Evolutionary conservation across 2,329 filamentous ascomycete genomes (phyloP).

Genomic region (Verticillium isaacii): DNA sequence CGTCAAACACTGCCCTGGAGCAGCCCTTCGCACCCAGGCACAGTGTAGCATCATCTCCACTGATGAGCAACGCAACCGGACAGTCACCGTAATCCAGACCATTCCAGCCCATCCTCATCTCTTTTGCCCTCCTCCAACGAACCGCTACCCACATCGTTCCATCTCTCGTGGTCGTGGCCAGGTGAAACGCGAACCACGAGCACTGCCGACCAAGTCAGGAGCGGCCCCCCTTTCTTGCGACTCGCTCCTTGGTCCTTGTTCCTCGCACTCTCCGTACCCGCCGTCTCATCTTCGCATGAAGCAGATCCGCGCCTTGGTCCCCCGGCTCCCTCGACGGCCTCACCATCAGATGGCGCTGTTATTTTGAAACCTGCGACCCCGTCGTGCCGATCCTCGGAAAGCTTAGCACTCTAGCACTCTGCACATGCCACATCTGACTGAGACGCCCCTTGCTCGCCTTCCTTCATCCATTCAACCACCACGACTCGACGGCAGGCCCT

Average conservation of each 20-base stretch:
- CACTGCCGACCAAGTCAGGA: neutral
- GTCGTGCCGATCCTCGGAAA: neutral
- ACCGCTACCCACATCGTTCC: neutral
- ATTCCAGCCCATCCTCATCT: neutral
- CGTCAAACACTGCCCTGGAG: neutral
- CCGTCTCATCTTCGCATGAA: neutral
- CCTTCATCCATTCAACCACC: neutral
- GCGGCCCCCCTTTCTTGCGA: too few relatives aligned
- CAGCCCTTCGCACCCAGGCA: neutral
- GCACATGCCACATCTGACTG: neutral
- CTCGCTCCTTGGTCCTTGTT: neutral
- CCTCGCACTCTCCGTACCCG: neutral
- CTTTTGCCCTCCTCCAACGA: neutral
- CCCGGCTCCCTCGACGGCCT: neutral
- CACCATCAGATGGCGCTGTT: neutral
- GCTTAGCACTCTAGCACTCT: neutral
- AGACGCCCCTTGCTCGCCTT: neutral
- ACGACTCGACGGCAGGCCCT: neutral
- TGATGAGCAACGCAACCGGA: neutral
- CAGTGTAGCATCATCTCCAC: neutral
- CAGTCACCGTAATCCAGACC: neutral
- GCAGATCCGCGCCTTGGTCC: neutral
- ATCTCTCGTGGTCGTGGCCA: neutral
- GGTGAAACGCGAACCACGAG: neutral
- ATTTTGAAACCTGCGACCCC: neutral